phyloP scores from a whole-genome alignment of 202 grass and related monocot species.

The Saccharum hybrid region DNA sequence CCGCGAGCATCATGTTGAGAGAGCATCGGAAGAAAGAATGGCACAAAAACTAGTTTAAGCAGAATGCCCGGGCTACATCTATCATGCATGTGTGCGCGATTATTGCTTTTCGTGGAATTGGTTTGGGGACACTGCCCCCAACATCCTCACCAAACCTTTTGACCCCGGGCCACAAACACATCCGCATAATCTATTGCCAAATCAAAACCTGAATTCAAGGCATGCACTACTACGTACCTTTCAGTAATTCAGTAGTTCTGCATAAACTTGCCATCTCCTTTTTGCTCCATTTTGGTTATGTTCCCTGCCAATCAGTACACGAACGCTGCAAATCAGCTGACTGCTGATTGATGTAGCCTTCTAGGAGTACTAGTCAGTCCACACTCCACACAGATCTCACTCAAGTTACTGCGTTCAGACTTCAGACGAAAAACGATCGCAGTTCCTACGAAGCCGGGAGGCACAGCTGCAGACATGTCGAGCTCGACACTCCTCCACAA shows the following conservation, averaged over 20 bases:
- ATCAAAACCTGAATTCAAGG: slow-evolving; percentile 28
- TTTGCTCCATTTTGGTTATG: not conserved
- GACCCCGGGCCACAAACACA: not conserved
- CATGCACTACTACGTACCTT: not conserved
- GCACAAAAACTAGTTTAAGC: slow-evolving; percentile 6
- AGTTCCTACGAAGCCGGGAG: slow-evolving; percentile 35
- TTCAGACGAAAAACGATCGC: slow-evolving; percentile 13
- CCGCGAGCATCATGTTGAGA: slow-evolving; percentile 40
- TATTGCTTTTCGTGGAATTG: not conserved
- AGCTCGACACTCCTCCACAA: slow-evolving; percentile 47
- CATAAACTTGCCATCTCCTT: not conserved
- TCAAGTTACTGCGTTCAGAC: no score
- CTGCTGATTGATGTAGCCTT: not conserved
- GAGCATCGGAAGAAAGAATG: slow-evolving; percentile 34
- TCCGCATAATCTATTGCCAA: slow-evolving; percentile 26
- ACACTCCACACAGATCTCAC: not conserved
- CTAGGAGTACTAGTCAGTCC: no score
- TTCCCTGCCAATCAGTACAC: not conserved
- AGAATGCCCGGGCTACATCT: not conserved
- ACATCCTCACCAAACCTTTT: slow-evolving; percentile 40
- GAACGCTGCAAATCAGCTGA: not conserved
- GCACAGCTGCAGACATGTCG: slow-evolving; percentile 37
- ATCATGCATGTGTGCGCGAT: not conserved
- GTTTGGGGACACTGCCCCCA: slow-evolving; percentile 31
- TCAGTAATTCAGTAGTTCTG: not conserved